phyloP scores from a whole-genome alignment of 345 rosid species.

The Raphanus sativus region DNA sequence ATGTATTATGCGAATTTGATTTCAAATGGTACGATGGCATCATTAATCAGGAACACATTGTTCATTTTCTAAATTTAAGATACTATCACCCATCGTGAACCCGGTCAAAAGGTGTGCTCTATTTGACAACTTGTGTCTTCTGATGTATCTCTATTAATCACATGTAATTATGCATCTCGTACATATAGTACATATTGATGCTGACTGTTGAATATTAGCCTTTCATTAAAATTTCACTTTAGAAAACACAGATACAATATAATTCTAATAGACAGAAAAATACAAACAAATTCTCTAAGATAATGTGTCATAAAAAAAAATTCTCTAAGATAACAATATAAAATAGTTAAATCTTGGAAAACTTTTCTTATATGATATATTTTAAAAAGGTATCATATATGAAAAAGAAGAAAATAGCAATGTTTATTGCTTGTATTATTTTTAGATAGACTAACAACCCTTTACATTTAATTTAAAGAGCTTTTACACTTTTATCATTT shows the following conservation, averaged over 20 bases:
- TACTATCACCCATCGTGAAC: neutral
- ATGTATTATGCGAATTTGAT: neutral
- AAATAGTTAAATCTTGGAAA: neutral
- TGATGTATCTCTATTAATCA: neutral
- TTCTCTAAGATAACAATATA: neutral
- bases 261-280: neutral
- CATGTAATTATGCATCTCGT: neutral
- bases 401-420: neutral
- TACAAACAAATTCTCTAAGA: neutral
- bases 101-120: neutral
- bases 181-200: neutral
- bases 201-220: neutral
- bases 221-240: conserved; percentile 9
- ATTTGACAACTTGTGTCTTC: neutral
- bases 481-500: neutral
- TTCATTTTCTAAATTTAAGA: neutral
- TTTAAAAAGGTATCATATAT: neutral
- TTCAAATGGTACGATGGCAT: neutral
- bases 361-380: neutral
- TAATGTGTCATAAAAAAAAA: neutral
- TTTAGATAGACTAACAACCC: conserved; percentile 12
- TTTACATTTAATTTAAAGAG: neutral
- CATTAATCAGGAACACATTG: neutral
- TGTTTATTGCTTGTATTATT: neutral
- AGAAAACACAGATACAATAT: neutral